Conservation (phyloP, 2,329 filamentous ascomycete genomes). For the Dactylonectria estremocensis region DNA sequence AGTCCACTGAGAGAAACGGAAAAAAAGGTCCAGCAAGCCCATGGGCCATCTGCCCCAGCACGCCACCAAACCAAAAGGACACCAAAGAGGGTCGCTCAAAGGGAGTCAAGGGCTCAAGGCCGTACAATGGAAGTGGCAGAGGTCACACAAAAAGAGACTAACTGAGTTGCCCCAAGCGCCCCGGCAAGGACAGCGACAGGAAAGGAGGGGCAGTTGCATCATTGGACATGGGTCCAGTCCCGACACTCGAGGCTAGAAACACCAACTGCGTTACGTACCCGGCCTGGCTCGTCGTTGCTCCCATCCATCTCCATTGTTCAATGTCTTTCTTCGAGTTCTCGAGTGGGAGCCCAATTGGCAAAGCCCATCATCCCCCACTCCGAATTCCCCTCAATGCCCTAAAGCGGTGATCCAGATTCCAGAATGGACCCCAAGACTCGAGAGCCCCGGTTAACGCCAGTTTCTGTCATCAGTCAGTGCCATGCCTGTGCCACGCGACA, state of each 20-base stretch:
- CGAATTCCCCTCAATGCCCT: conserved; percentile 4
- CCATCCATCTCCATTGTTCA: background rate
- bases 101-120: background rate
- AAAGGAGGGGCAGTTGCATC: conserved; percentile 43
- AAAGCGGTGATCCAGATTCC: conserved; percentile 4
- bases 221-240: conserved; percentile 40
- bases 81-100: background rate
- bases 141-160: background rate
- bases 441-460: conserved; percentile 23
- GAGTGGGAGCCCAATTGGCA: background rate
- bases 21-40: background rate
- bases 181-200: conserved; percentile 2
- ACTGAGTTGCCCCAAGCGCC: background rate
- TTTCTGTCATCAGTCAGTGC: conserved; percentile 38
- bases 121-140: background rate
- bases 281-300: no score
- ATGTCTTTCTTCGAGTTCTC: background rate
- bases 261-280: conserved; percentile 13
- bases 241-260: conserved; percentile 8
- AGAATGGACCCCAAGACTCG: conserved; percentile 7
- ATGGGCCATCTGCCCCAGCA: background rate
- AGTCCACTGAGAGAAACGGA: conserved; percentile 10
- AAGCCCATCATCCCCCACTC: conserved; percentile 13
- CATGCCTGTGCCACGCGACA: conserved; percentile 46
- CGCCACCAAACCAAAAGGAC: conserved; percentile 3